These are phyloP conservation scores for Brassica nigra DNA, from an alignment of 345 rosid genomes.

Conservation along the genomic window DNA sequence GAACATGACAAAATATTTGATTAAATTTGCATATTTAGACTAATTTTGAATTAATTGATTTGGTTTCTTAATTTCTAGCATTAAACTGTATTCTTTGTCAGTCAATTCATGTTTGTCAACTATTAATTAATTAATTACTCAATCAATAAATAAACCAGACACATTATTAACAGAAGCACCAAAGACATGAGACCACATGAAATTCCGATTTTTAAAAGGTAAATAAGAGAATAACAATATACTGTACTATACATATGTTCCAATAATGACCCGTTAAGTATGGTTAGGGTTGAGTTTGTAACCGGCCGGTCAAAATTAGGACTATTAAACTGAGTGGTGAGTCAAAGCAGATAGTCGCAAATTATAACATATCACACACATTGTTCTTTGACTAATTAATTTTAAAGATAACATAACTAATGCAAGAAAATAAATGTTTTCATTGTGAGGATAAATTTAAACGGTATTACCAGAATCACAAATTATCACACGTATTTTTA, in stretches of 20 bases:
- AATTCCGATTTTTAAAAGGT: background rate
- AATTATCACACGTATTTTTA: background rate
- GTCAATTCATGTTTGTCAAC: constrained; percentile 3
- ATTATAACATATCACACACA: background rate
- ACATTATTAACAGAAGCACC: constrained; percentile 14
- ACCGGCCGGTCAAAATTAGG: constrained; percentile 7
- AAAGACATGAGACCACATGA: constrained; percentile 39
- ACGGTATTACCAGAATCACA: background rate
- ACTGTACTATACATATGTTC: background rate
- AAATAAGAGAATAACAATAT: background rate
- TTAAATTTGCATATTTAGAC: constrained; percentile 9
- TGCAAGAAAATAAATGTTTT: no score
- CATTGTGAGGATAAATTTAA: background rate
- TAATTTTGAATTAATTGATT: background rate
- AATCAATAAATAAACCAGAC: background rate
- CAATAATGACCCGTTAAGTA: constrained; percentile 14
- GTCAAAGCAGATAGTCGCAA: constrained; percentile 14
- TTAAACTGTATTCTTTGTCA: background rate
- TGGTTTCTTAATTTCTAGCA: background rate
- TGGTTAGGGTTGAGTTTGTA: constrained; percentile 28
- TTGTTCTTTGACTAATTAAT: background rate
- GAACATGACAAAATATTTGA: constrained; percentile 4
- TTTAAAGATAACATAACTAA: no score
- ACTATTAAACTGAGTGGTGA: constrained; percentile 9
- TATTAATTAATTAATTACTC: background rate